Percentiles rank a stretch among this genome's conserved stretches.
Conservation (phyloP, 1,139 yeast species). For the Blastobotrys buckinghamii region DNA sequence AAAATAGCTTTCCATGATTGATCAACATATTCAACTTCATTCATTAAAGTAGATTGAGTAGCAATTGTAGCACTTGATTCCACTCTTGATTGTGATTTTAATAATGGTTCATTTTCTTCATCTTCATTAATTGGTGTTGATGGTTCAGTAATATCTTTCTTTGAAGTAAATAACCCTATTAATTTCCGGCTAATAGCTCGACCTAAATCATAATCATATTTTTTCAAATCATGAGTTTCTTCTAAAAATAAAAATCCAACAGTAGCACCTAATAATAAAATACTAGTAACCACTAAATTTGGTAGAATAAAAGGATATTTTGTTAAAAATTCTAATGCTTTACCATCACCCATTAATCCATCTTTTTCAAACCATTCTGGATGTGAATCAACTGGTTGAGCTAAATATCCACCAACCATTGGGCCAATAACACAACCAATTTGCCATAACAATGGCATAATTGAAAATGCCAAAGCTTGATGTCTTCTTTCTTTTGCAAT, state of each 20-base stretch:
- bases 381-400: constrained; percentile 33
- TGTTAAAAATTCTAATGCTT: constrained; percentile 31
- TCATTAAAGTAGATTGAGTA: constrained; percentile 4
- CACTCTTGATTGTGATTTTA: background rate
- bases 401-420: constrained; percentile 44
- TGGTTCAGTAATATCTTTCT: constrained; percentile 18
- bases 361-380: constrained; percentile 27
- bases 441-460: constrained; percentile 55
- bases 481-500: constrained; percentile 49
- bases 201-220: constrained; percentile 44
- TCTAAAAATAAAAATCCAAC: constrained; percentile 51
- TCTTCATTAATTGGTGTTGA: constrained; percentile 1
- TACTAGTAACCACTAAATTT: constrained; percentile 47
- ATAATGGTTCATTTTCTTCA: constrained; percentile 9
- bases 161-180: background rate
- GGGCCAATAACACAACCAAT: constrained; percentile 57
- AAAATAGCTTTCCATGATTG: constrained; percentile 36
- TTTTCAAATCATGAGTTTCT: constrained; percentile 49
- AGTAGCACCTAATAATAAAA: constrained; percentile 32
- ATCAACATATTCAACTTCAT: constrained; percentile 14
- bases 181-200: constrained; percentile 34
- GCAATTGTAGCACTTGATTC: constrained; percentile 3
- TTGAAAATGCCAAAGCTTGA: constrained; percentile 56
- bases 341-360: constrained; percentile 28
- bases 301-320: constrained; percentile 56